Percentiles rank a stretch among this genome's conserved stretches.
phyloP scores from a whole-genome alignment of 805 yeast species.

The Blastobotrys americana region DNA sequence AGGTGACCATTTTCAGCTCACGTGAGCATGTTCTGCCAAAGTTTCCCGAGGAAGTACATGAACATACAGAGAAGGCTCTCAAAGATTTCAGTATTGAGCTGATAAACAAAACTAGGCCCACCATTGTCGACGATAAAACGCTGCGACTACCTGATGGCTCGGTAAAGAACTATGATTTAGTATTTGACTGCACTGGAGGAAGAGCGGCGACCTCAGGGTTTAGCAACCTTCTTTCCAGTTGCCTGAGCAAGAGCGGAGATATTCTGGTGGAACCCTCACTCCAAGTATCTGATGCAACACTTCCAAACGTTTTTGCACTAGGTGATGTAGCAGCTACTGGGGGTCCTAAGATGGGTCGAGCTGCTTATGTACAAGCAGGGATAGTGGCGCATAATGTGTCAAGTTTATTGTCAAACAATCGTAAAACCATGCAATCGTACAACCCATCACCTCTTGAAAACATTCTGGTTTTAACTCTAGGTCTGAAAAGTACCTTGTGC shows the following conservation, averaged over 20 bases:
- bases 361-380: constrained; percentile 9
- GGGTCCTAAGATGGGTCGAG: constrained; percentile 14
- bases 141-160: constrained; percentile 3
- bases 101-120: constrained; percentile 6
- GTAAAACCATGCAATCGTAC: background rate
- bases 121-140: constrained; percentile 1
- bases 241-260: background rate
- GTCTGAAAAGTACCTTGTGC: background rate
- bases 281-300: constrained; percentile 2
- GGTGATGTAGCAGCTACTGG: constrained; percentile 10
- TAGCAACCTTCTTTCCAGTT: background rate
- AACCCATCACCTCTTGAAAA: background rate
- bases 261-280: constrained; percentile 5
- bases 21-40: constrained; percentile 8
- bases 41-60: constrained; percentile 5
- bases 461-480: background rate
- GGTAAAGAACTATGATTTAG: constrained; percentile 7
- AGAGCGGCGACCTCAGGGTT: constrained; percentile 2
- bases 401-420: constrained; percentile 1
- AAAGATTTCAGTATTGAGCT: constrained; percentile 2
- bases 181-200: constrained; percentile 11
- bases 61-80: constrained; percentile 1
- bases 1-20: constrained; percentile 6
- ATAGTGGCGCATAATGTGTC: constrained; percentile 8
- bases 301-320: constrained; percentile 10